These are phyloP conservation scores for Trebouxia sp. DNA, from an alignment of 139 green algal genomes.

Conservation along the genomic window DNA sequence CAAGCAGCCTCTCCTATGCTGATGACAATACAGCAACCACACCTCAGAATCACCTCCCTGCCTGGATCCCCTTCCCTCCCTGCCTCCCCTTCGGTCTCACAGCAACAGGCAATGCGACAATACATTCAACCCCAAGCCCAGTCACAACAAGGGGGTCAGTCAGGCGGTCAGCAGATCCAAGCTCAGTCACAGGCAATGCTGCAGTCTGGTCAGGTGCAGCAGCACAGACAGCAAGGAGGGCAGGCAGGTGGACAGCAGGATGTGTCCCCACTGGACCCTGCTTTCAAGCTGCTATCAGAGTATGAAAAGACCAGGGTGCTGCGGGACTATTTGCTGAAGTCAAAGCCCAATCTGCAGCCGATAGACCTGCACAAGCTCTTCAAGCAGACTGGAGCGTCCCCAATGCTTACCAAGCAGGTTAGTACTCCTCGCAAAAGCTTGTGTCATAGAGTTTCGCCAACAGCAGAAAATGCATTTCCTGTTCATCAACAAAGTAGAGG, in stretches of 20 bases:
- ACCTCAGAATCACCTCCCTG: background rate
- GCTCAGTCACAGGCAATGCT: background rate
- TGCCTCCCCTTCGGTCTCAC: background rate
- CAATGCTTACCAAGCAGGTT: too few species aligned
- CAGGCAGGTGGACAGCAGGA: background rate
- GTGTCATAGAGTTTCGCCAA: too few species aligned
- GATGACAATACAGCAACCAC: background rate
- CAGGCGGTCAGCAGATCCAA: too few species aligned
- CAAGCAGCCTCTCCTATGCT: background rate
- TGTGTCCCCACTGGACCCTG: background rate
- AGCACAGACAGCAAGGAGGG: background rate
- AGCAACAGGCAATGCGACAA: too few species aligned
- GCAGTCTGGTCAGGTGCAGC: background rate
- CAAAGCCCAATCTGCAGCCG: conserved; percentile 9
- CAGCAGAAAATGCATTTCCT: too few species aligned
- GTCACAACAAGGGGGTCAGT: too few species aligned
- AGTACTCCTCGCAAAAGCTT: too few species aligned
- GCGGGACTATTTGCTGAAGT: background rate
- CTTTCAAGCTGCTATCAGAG: background rate
- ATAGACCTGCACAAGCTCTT: too few species aligned
- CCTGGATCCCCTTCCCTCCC: background rate
- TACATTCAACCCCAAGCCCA: background rate
- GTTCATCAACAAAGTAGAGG: too few species aligned
- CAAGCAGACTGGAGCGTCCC: too few species aligned
- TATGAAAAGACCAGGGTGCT: background rate